phyloP scores from a whole-genome alignment of 768 basidiomycete species.

The Tulasnella sp. region DNA sequence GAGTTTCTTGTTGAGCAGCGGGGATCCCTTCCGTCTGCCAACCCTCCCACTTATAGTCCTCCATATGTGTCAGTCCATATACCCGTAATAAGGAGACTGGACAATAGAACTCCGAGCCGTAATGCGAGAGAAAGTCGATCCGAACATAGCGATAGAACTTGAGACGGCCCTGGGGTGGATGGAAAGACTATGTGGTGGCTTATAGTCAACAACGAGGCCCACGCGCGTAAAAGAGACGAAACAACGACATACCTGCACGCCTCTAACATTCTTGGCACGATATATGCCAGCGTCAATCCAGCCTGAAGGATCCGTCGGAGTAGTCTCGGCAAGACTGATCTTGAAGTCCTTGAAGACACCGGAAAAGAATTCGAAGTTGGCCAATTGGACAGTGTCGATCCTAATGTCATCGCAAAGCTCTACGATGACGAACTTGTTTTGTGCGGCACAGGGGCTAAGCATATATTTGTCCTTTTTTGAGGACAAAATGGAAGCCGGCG shows the following conservation, averaged over 20 bases:
- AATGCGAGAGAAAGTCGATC: constrained; percentile 86
- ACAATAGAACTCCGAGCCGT: constrained; percentile 92
- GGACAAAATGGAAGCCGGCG: constrained; percentile 68
- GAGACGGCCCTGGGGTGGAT: constrained; percentile 52
- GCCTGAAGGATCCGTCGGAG: constrained; percentile 42
- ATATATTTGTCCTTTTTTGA: constrained; percentile 90
- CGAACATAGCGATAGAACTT: constrained; percentile 91
- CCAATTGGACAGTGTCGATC: constrained; percentile 90
- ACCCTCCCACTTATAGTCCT: constrained; percentile 85
- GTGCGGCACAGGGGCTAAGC: constrained; percentile 74
- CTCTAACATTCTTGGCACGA: constrained; percentile 75
- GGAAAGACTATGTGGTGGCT: constrained; percentile 59
- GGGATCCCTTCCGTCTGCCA: constrained; percentile 52
- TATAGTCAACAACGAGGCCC: not conserved
- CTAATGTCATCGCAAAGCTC: constrained; percentile 96
- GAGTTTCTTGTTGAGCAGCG: no score
- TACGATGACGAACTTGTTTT: constrained; percentile 67
- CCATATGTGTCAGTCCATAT: constrained; percentile 91
- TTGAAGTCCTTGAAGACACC: constrained; percentile 89
- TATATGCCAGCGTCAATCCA: constrained; percentile 70
- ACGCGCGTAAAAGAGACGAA: constrained; percentile 1
- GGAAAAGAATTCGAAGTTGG: constrained; percentile 96
- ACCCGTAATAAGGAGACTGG: constrained; percentile 86
- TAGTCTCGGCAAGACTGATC: constrained; percentile 55
- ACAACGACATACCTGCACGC: constrained; percentile 58